Base-by-base conservation (phyloP, 225 moss, liverwort and hornwort species). In the Straminergon stramineum region DNA sequence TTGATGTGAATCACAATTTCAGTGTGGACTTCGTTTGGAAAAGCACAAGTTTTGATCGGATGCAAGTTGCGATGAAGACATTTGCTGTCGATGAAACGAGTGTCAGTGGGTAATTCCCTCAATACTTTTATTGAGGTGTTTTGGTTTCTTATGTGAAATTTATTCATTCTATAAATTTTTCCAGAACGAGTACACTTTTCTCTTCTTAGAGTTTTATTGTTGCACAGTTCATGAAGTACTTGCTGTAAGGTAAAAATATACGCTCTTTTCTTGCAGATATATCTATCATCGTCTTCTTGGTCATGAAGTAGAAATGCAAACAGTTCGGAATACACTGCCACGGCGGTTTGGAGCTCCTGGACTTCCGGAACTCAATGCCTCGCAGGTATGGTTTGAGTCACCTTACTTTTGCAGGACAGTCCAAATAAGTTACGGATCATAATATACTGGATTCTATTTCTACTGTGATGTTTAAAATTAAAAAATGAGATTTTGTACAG, bases 1-100 rank as follows among this genome's bases (percentile, higher is more conserved):
- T 97, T 79, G 99, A 99, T 91, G 93, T 97, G 88, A 99, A 99
- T 87, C 99, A 99, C 91, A 99, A 95, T 79, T 99, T 99, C 90
- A 97, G 96, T 84, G 99, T 99, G 48, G 99, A 99, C 79, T 99
- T 99, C 80, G 99, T 99, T 35, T 99, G 99, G 99, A 99, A 99
- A 89, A 99, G 97, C 89, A 99, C 99, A 53, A 99, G 99, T 88
- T 99, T 99, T 93, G 99, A 99, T 92, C 92, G 99, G 64, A 99
- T 99, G 99, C 97, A 97, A 91, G 96, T 96, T 52, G 97, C 99
- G 68, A 99, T 99, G 97, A 99, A 99, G 90, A 99, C 99, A 43
- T 99, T 99, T 91, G 97, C 99, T 86, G 99, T 99, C 19, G 97
- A 99, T 88, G 99, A 99, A 93, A 99, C 99, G 68, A 97, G 97